A percentile compares a stretch with the other conserved stretches of the same genome.
Conservation (phyloP, 208 protist genomes). For the Acanthamoeba healyi region DNA sequence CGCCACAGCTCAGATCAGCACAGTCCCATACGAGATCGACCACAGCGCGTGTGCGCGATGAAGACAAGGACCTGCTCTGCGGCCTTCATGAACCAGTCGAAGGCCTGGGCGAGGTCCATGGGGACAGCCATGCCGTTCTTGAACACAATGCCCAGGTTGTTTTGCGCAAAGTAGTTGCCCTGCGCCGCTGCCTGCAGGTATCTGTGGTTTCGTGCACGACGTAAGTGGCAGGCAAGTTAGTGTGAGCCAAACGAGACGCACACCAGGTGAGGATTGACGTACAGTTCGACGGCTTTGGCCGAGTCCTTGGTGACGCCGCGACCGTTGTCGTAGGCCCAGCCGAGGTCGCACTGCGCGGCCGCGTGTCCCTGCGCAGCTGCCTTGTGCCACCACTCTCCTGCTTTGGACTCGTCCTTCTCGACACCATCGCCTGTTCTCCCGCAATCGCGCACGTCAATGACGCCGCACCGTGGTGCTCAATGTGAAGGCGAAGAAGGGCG, state of each 20-base stretch:
- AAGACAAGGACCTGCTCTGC: not conserved
- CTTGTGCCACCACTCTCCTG: slow-evolving; percentile 26
- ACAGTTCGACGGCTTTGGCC: slow-evolving; percentile 52
- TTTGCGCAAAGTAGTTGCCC: slow-evolving; percentile 65
- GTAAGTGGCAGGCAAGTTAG: no score
- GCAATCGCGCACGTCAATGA: not conserved
- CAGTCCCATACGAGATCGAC: not conserved
- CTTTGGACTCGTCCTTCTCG: slow-evolving; percentile 46
- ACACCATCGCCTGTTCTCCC: slow-evolving; percentile 3
- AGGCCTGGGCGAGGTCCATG: slow-evolving; percentile 47
- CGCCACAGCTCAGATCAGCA: not conserved
- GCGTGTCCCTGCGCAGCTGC: slow-evolving; percentile 56
- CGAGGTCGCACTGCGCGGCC: slow-evolving; percentile 56
- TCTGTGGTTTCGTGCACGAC: not conserved
- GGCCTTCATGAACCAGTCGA: slow-evolving; percentile 68
- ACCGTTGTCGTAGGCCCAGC: slow-evolving; percentile 69
- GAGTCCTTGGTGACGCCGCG: slow-evolving; percentile 61
- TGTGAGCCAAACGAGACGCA: not conserved
- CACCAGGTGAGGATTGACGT: not conserved
- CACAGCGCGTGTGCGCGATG: not conserved
- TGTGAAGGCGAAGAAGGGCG: not conserved
- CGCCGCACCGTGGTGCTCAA: no score
- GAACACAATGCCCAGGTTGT: slow-evolving; percentile 65
- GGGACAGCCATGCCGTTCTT: slow-evolving; percentile 52
- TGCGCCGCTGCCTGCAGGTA: slow-evolving; percentile 61